phyloP scores from a whole-genome alignment of 2,329 filamentous ascomycete species.

The Sporothrix pallida region DNA sequence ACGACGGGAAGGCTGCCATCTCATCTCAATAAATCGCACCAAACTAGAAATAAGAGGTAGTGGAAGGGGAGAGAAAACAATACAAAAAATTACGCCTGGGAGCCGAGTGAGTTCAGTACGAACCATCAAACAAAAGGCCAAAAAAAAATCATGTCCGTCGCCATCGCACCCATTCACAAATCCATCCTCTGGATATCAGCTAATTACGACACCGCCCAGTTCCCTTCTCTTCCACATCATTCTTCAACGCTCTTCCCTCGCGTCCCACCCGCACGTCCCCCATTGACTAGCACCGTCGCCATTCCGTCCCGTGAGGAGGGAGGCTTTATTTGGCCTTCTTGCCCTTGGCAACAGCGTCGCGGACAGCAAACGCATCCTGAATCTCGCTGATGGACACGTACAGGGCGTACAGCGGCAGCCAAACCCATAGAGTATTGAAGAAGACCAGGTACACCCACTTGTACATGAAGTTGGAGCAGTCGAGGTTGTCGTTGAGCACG shows the following conservation, averaged over 20 bases:
- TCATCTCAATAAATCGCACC: background rate
- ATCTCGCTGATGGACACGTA: slow-evolving; percentile 63
- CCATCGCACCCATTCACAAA: too few relatives aligned
- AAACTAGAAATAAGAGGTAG: background rate
- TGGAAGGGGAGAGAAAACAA: too few relatives aligned
- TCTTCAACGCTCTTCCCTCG: too few relatives aligned
- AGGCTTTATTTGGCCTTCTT: slow-evolving; percentile 45
- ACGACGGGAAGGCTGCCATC: background rate
- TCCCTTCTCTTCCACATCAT: too few relatives aligned
- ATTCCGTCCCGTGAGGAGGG: background rate
- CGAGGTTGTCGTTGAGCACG: slow-evolving; percentile 64
- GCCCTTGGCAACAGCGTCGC: slow-evolving; percentile 42
- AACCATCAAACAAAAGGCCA: too few relatives aligned
- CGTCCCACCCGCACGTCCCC: too few relatives aligned
- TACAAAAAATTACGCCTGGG: too few relatives aligned
- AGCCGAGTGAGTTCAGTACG: too few relatives aligned
- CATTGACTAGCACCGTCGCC: background rate
- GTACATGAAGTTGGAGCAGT: slow-evolving; percentile 71
- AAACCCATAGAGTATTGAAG: slow-evolving; percentile 72
- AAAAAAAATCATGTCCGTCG: too few relatives aligned
- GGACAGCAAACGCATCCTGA: slow-evolving; percentile 56
- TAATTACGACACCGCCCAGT: too few relatives aligned
- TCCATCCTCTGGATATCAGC: too few relatives aligned
- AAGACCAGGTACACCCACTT: slow-evolving; percentile 71
- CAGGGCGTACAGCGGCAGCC: slow-evolving; percentile 65